phyloP scores from a whole-genome alignment of 139 green algal genomes.

The Ettlia oleoabundans region DNA sequence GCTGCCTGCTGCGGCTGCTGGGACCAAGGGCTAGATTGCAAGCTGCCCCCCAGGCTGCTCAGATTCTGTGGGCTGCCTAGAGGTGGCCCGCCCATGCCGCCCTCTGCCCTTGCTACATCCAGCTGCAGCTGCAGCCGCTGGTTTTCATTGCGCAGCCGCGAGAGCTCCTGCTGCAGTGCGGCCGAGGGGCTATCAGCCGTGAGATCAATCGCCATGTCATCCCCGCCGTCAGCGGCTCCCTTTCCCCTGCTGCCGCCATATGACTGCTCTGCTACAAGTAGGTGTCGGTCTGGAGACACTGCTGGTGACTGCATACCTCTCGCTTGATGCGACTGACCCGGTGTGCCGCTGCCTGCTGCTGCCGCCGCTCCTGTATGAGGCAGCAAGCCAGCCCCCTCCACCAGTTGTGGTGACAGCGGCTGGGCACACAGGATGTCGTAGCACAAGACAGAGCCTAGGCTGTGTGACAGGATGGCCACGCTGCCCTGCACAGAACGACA shows the following conservation, averaged over 20 bases:
- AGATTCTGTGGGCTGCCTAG: too few species aligned
- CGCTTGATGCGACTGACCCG: too few species aligned
- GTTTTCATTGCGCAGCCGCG: constrained; percentile 38
- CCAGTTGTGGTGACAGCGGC: background rate
- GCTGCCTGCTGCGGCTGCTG: background rate
- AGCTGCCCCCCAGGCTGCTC: background rate
- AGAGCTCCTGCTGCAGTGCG: constrained; percentile 26
- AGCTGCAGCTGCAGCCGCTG: constrained; percentile 40
- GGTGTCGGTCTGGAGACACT: too few species aligned
- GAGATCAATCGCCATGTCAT: background rate
- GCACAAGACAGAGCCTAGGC: constrained; percentile 72
- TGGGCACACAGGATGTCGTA: constrained; percentile 83
- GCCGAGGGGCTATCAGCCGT: constrained; percentile 1
- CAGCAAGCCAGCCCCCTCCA: background rate
- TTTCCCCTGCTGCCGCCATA: background rate
- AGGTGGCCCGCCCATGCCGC: too few species aligned
- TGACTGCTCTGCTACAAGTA: background rate
- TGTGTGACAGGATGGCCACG: constrained; percentile 77
- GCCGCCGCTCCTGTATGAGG: background rate
- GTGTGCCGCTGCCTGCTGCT: too few species aligned
- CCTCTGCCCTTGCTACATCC: constrained; percentile 26
- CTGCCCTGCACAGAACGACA: constrained; percentile 38
- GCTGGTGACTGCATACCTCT: too few species aligned
- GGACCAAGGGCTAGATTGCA: too few species aligned
- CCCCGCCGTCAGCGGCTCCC: background rate